These are phyloP conservation scores for Syzygium aqueum DNA, from an alignment of 345 rosid genomes.

Conservation along the genomic window DNA sequence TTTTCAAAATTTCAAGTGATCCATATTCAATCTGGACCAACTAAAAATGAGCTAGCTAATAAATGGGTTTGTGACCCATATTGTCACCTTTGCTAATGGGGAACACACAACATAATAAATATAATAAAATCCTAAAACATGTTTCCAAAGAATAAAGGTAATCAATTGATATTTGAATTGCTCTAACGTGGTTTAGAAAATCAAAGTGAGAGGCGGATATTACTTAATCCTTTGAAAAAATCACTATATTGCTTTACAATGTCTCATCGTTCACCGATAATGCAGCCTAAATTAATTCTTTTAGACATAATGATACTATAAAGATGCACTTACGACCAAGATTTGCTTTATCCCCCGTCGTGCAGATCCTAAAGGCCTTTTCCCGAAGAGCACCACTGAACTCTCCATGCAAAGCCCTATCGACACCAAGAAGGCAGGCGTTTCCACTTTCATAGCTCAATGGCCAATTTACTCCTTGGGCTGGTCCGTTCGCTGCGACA, in stretches of 20 bases:
- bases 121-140: background rate
- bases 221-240: background rate
- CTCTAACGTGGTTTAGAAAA: background rate
- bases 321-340: background rate
- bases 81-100: too few relatives aligned
- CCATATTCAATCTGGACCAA: too few relatives aligned
- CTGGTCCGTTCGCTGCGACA: slow-evolving; percentile 41
- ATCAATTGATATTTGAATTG: background rate
- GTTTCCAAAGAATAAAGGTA: background rate
- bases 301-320: background rate
- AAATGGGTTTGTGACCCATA: too few relatives aligned
- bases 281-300: background rate
- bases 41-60: too few relatives aligned
- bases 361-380: background rate
- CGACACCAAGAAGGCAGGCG: slow-evolving; percentile 16
- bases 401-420: slow-evolving; percentile 23
- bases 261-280: background rate
- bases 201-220: background rate
- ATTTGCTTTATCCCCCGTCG: background rate
- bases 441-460: slow-evolving; percentile 30
- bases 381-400: background rate
- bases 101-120: too few relatives aligned
- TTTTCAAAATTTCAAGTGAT: too few relatives aligned
- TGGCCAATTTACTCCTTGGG: slow-evolving; percentile 48
- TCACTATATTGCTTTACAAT: background rate